These are phyloP conservation scores for Euphorbia pulcherrima DNA, from an alignment of 345 rosid genomes.

Conservation along the genomic window DNA sequence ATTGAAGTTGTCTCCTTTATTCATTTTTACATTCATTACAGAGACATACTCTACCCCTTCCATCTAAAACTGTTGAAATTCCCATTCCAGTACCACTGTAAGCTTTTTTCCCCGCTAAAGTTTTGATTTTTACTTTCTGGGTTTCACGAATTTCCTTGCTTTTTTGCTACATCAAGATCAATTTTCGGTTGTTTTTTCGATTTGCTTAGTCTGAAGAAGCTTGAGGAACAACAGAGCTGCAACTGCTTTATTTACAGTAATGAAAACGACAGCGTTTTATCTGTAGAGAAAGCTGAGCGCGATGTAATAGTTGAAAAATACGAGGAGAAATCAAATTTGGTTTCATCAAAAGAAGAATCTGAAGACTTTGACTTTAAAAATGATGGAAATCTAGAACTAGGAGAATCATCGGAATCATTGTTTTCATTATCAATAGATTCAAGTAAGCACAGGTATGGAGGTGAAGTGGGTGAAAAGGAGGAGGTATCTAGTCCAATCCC, in stretches of 20 bases:
- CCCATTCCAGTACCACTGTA: constrained; percentile 18
- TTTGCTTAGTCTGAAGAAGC: constrained; percentile 15
- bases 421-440: constrained; percentile 61
- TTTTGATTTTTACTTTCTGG: neutral
- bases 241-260: constrained; percentile 6
- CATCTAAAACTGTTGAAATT: constrained; percentile 1
- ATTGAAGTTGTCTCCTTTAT: neutral
- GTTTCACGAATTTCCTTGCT: too few relatives aligned
- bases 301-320: neutral
- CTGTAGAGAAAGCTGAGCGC: neutral
- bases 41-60: neutral
- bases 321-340: neutral
- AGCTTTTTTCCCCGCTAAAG: constrained; percentile 1
- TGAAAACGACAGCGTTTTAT: neutral
- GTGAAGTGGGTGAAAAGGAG: constrained; percentile 29
- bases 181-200: neutral
- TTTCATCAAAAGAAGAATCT: neutral
- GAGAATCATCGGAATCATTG: constrained; percentile 60
- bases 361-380: constrained; percentile 8
- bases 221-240: constrained; percentile 12
- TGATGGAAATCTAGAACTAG: constrained; percentile 11
- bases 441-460: constrained; percentile 28
- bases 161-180: neutral
- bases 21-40: constrained; percentile 9
- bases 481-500: constrained; percentile 28